Conservation (phyloP, 306 rosid genomes). For the Glycine latifolia region DNA sequence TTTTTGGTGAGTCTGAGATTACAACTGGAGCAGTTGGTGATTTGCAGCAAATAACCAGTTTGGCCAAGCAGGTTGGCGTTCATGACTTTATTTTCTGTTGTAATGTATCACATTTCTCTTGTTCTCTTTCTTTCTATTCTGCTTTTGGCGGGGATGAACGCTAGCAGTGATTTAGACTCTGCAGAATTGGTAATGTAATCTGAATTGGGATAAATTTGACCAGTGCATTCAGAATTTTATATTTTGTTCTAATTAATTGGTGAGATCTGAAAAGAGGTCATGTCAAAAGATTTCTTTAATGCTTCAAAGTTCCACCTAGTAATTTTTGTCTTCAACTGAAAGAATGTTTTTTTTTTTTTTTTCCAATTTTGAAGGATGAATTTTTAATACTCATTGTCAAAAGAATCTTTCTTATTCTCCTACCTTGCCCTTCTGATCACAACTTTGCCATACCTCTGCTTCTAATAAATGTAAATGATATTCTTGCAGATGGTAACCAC, state of each 20-base stretch:
- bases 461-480: constrained; percentile 33
- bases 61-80: constrained; percentile 88
- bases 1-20: constrained; percentile 97
- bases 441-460: constrained; percentile 11
- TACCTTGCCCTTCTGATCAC: not conserved
- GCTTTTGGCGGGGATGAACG: not conserved
- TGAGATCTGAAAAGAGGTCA: not conserved
- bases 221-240: not conserved
- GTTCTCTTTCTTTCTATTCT: not conserved
- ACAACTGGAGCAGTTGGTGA: constrained; percentile 99
- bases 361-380: not conserved
- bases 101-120: not conserved
- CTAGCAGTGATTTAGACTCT: not conserved
- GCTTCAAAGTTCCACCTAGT: not conserved
- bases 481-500: constrained; percentile 87
- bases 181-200: not conserved
- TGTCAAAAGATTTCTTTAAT: constrained; percentile 23
- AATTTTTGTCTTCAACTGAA: not conserved
- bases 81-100: constrained; percentile 12
- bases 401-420: not conserved
- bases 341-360: not conserved
- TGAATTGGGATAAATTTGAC: not conserved
- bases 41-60: constrained; percentile 89
- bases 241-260: not conserved
- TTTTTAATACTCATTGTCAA: not conserved